phyloP scores from a whole-genome alignment of 1,284 basidiomycete genomes.

The Mrakiaceae sp. region DNA sequence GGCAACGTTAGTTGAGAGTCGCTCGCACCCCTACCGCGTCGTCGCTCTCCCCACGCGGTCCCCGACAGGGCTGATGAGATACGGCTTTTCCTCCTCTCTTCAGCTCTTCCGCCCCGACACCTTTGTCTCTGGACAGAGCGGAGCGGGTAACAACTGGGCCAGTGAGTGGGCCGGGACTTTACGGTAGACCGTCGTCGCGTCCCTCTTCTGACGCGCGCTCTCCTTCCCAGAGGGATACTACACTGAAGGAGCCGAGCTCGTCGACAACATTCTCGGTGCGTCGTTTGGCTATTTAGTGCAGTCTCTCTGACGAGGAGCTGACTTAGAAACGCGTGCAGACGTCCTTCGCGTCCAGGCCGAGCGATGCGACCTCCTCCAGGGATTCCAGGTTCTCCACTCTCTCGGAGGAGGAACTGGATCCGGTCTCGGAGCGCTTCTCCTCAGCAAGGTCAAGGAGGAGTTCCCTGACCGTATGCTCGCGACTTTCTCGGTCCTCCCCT shows the following conservation, averaged over 20 bases:
- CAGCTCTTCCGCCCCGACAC: constrained; percentile 78
- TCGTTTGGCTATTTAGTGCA: no score
- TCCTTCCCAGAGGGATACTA: background rate
- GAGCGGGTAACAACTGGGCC: constrained; percentile 51
- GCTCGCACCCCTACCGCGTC: background rate
- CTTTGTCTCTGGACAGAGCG: constrained; percentile 55
- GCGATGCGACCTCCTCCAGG: constrained; percentile 44
- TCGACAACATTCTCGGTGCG: constrained; percentile 40
- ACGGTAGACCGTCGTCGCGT: background rate
- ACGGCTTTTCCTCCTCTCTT: constrained; percentile 8
- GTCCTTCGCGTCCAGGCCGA: constrained; percentile 51
- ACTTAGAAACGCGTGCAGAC: constrained; percentile 25
- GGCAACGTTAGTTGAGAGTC: constrained; percentile 20
- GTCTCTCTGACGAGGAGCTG: no score
- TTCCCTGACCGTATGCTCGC: constrained; percentile 54
- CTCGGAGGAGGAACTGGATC: constrained; percentile 52
- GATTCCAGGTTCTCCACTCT: constrained; percentile 52
- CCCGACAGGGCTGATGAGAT: constrained; percentile 40
- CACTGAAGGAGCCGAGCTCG: constrained; percentile 41
- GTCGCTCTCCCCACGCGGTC: constrained; percentile 51
- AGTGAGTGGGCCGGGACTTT: constrained; percentile 20
- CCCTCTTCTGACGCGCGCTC: background rate
- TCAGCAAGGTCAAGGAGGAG: constrained; percentile 52
- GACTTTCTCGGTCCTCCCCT: constrained; percentile 50
- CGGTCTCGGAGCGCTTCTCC: constrained; percentile 50